Evolutionary conservation across 78 protist species (phyloP).

Genomic region (Capsaspora owczarzaki): DNA sequence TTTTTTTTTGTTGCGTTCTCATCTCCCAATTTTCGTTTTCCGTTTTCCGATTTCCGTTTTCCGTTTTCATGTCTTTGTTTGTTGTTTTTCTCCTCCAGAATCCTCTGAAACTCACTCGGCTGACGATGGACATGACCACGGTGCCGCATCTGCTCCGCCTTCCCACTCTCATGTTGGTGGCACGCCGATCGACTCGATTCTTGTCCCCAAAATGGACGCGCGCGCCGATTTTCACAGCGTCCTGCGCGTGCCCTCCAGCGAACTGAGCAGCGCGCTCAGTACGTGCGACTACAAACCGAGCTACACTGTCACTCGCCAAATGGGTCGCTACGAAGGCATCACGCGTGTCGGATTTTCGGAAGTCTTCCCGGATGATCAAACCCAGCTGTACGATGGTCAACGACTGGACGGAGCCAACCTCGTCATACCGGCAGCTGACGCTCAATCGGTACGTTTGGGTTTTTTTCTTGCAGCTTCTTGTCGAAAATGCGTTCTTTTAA

Average conservation of each 20-base stretch:
- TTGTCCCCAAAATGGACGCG: not conserved
- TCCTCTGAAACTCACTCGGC: not conserved
- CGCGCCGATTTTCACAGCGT: not conserved
- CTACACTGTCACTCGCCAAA: not conserved
- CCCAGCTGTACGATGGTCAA: not conserved
- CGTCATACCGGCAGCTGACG: not conserved
- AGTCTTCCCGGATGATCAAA: not conserved
- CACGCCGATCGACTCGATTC: not conserved
- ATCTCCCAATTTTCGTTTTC: not conserved
- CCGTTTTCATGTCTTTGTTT: not conserved
- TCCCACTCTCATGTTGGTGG: not conserved
- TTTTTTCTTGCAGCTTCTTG: too few species aligned
- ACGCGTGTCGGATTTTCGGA: not conserved
- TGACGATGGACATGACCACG: not conserved
- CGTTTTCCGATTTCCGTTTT: not conserved
- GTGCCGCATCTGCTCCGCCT: not conserved
- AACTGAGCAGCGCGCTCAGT: not conserved
- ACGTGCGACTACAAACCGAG: not conserved
- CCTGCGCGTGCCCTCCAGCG: not conserved
- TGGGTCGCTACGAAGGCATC: not conserved
- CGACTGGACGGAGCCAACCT: not conserved
- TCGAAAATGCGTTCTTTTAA: too few species aligned
- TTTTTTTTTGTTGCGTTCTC: too few species aligned
- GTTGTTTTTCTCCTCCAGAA: not conserved
- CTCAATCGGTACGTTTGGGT: too few species aligned